phyloP scores from a whole-genome alignment of 176 grass and related monocot genomes.

The Aegilops bicornis region DNA sequence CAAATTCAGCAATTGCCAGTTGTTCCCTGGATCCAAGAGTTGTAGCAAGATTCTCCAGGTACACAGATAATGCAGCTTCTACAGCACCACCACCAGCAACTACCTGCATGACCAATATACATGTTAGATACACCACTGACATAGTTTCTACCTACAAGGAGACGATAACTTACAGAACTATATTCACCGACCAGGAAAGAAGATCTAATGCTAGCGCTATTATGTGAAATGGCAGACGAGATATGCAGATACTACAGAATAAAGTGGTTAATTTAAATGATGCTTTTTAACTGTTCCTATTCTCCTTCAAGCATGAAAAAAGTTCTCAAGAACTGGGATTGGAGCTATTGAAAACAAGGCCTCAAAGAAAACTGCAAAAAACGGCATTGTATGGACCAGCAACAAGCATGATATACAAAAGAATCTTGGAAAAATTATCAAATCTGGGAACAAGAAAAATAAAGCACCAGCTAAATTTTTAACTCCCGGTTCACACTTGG shows the following conservation, averaged over 20 bases:
- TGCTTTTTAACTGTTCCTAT: background rate
- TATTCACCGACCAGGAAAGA: too few species aligned
- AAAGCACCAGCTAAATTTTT: too few species aligned
- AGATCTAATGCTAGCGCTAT: background rate
- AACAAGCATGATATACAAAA: too few species aligned
- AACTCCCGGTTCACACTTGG: too few species aligned
- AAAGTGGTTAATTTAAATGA: background rate
- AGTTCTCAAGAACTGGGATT: background rate
- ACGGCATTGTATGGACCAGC: too few species aligned
- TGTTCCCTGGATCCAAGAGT: slow-evolving; percentile 93
- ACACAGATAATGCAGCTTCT: slow-evolving; percentile 83
- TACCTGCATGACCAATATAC: slow-evolving; percentile 43
- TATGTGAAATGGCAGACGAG: too few species aligned
- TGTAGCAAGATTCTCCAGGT: slow-evolving; percentile 91
- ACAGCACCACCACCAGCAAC: slow-evolving; percentile 96
- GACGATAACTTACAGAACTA: too few species aligned
- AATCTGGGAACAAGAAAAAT: too few species aligned
- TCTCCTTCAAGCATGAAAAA: background rate
- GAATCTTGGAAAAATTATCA: background rate
- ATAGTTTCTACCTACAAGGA: too few species aligned
- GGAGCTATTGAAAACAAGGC: background rate
- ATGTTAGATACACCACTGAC: background rate
- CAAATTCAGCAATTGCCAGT: slow-evolving; percentile 89
- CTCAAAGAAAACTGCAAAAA: background rate
- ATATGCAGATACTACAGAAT: too few species aligned